Evolutionary conservation across 805 yeast genomes (phyloP).

Genomic region (Candida wancherniae): DNA sequence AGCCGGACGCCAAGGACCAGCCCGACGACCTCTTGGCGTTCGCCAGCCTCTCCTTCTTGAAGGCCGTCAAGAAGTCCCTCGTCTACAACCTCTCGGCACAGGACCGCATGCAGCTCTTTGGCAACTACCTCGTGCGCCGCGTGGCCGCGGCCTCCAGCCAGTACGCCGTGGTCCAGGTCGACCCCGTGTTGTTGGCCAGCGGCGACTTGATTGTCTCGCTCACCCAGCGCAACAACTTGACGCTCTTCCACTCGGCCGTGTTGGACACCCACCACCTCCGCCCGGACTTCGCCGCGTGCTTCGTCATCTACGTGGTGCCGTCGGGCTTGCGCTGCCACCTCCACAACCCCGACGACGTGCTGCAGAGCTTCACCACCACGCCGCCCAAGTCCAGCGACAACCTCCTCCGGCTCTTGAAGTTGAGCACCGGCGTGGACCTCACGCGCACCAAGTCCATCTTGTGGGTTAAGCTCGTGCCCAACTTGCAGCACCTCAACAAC

Average conservation of each 20-base stretch:
- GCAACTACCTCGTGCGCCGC: slow-evolving; percentile 26
- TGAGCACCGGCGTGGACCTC: slow-evolving; percentile 30
- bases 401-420: slow-evolving; percentile 27
- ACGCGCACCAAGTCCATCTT: slow-evolving; percentile 22
- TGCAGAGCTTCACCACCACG: slow-evolving; percentile 21
- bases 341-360: slow-evolving; percentile 24
- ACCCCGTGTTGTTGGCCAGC: slow-evolving; percentile 33
- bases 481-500: slow-evolving; percentile 62
- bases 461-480: slow-evolving; percentile 70
- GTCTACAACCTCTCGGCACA: slow-evolving; percentile 28
- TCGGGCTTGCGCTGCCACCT: slow-evolving; percentile 42
- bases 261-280: slow-evolving; percentile 14
- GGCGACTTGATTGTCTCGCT: slow-evolving; percentile 37
- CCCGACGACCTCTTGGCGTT: slow-evolving; percentile 26
- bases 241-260: slow-evolving; percentile 25
- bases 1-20: slow-evolving; percentile 1
- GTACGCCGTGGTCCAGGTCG: slow-evolving; percentile 28
- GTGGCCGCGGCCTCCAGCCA: slow-evolving; percentile 8
- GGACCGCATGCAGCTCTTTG: slow-evolving; percentile 28
- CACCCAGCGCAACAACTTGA: slow-evolving; percentile 20
- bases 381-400: slow-evolving; percentile 24
- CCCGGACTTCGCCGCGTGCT: slow-evolving; percentile 17
- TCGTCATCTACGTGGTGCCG: slow-evolving; percentile 37
- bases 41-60: slow-evolving; percentile 34
- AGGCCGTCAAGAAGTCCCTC: slow-evolving; percentile 37